Percentiles rank a stretch among this genome's conserved stretches.
Evolutionary conservation across 345 rosid species (phyloP).

Genomic region (Brassica napus): DNA sequence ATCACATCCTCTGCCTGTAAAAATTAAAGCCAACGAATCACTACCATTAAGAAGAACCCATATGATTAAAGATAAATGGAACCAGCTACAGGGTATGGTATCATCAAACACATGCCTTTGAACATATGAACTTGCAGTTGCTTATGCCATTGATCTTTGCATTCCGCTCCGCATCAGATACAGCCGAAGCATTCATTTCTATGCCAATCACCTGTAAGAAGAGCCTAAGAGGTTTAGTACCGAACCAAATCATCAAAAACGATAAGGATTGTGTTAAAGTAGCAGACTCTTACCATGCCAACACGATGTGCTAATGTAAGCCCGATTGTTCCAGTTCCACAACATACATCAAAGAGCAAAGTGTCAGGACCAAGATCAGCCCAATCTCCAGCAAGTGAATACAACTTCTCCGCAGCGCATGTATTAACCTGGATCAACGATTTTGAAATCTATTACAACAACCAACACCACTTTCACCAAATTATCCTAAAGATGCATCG

Average conservation of each 20-base stretch:
- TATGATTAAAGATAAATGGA: not conserved
- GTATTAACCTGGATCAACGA: conserved; percentile 71
- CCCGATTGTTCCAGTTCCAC: conserved; percentile 97
- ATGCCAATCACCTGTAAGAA: conserved; percentile 79
- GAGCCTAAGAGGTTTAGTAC: not conserved
- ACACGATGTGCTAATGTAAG: conserved; percentile 89
- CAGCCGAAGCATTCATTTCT: conserved; percentile 98
- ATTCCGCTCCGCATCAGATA: conserved; percentile 81
- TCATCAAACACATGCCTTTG: conserved; percentile 60
- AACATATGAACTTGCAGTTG: conserved; percentile 82
- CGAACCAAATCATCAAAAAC: not conserved
- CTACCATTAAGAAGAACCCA: not conserved
- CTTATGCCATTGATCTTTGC: conserved; percentile 88
- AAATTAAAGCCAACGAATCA: not conserved
- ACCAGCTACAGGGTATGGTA: not conserved
- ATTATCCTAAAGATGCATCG: not conserved
- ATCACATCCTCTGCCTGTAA: conserved; percentile 67
- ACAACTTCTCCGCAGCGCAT: conserved; percentile 91
- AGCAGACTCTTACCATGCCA: conserved; percentile 72
- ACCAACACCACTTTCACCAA: not conserved
- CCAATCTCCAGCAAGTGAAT: conserved; percentile 97
- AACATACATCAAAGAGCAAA: conserved; percentile 85
- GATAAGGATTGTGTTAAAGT: not conserved
- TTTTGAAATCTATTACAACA: conserved; percentile 20
- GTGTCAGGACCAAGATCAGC: conserved; percentile 88